These are phyloP conservation scores for Aspergillus proliferans DNA, from an alignment of 2,329 filamentous ascomycete species.

Conservation along the genomic window DNA sequence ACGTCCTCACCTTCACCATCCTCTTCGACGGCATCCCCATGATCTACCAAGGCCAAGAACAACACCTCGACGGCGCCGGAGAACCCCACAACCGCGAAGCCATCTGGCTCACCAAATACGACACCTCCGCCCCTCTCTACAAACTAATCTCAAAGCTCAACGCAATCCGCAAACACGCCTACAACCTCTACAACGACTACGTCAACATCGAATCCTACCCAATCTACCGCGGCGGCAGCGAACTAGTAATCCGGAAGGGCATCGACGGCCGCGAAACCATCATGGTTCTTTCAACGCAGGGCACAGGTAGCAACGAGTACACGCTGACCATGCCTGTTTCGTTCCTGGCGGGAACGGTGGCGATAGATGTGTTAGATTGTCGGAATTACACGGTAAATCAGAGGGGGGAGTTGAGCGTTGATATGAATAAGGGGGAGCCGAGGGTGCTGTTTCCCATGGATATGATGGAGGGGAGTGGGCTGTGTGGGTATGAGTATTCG, in stretches of 20 bases:
- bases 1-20: constrained; percentile 57
- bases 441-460: constrained; percentile 23
- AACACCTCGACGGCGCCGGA: constrained; percentile 48
- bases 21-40: constrained; percentile 57
- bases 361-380: constrained; percentile 26
- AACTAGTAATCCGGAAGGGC: constrained; percentile 44
- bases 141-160: constrained; percentile 35
- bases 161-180: constrained; percentile 37
- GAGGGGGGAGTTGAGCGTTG: constrained; percentile 17
- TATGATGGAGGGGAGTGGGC: constrained; percentile 25
- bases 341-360: constrained; percentile 17
- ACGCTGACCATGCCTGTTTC: constrained; percentile 23
- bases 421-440: constrained; percentile 27
- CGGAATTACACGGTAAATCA: constrained; percentile 20
- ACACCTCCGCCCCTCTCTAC: constrained; percentile 36
- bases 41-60: constrained; percentile 61
- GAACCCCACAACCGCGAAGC: constrained; percentile 49
- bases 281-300: constrained; percentile 40
- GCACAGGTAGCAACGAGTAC: constrained; percentile 24
- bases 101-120: constrained; percentile 49
- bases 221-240: constrained; percentile 36
- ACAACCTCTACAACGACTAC: constrained; percentile 31
- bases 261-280: constrained; percentile 35
- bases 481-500: constrained; percentile 18
- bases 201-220: constrained; percentile 31